Percentiles rank a stretch among this genome's conserved stretches.
Conservation (phyloP, 2,329 filamentous ascomycete genomes). For the Apiospora kogelbergensis region DNA sequence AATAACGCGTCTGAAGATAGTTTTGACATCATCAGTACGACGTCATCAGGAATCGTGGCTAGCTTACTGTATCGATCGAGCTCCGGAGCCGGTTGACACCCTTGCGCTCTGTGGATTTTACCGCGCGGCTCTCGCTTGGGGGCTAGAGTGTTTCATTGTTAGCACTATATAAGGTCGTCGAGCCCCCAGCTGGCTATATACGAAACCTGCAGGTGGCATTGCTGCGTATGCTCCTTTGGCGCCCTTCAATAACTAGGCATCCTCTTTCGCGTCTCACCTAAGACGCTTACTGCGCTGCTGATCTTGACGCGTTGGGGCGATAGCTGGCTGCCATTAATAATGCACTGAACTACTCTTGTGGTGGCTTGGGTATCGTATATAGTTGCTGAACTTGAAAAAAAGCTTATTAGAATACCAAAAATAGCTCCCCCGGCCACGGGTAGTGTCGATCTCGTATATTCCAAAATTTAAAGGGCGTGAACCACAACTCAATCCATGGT, state of each 20-base stretch:
- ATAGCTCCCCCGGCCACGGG: neutral
- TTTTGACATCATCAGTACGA: no score
- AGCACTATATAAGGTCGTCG: no score
- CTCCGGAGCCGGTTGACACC: no score
- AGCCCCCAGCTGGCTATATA: neutral
- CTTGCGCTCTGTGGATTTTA: no score
- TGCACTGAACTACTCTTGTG: neutral
- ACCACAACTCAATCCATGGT: neutral
- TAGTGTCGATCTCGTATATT: neutral
- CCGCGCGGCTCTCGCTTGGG: no score
- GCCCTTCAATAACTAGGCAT: neutral
- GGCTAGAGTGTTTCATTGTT: no score
- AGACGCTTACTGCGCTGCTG: neutral
- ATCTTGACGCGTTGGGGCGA: neutral
- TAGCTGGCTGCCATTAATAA: neutral
- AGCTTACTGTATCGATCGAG: no score
- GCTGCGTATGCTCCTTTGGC: neutral
- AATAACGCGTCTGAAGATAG: no score
- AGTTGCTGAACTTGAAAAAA: neutral
- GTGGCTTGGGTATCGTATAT: neutral
- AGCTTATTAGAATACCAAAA: neutral
- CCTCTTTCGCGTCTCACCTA: neutral
- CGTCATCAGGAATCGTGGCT: no score
- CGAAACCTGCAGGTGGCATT: neutral
- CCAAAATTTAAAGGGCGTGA: no score